Conservation (phyloP, 306 rosid species). For the Rubus parviflorus region DNA sequence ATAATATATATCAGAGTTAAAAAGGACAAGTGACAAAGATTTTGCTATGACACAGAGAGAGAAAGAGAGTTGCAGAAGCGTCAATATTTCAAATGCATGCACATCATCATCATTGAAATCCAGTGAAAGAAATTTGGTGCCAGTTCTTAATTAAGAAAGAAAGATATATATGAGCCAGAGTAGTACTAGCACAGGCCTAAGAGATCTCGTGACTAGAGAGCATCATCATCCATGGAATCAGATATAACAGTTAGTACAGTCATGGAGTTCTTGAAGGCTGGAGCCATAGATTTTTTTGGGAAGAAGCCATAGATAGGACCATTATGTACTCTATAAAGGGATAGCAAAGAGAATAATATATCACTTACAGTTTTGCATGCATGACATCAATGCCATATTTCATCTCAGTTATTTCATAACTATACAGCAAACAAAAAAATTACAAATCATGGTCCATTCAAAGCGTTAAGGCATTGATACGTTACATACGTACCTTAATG, state of each 20-base stretch:
- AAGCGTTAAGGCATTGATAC: too few species aligned
- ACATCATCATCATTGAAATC: neutral
- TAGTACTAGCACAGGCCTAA: neutral
- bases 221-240: neutral
- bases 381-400: neutral
- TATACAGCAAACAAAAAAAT: too few species aligned
- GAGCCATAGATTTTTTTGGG: too few species aligned
- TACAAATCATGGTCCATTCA: too few species aligned
- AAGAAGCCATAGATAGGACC: neutral
- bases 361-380: neutral
- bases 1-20: neutral
- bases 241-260: neutral
- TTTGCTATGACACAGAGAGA: neutral
- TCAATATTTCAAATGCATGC: neutral
- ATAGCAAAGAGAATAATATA: neutral
- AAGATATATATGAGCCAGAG: neutral
- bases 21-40: conserved; percentile 4
- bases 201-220: neutral
- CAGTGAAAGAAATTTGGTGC: neutral
- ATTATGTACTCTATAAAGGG: neutral
- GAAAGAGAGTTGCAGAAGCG: neutral
- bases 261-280: conserved; percentile 1
- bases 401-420: too few species aligned
- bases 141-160: neutral
- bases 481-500: too few species aligned